These are phyloP conservation scores for Sutorius eximius DNA, from an alignment of 1,284 basidiomycete species.

Conservation along the genomic window DNA sequence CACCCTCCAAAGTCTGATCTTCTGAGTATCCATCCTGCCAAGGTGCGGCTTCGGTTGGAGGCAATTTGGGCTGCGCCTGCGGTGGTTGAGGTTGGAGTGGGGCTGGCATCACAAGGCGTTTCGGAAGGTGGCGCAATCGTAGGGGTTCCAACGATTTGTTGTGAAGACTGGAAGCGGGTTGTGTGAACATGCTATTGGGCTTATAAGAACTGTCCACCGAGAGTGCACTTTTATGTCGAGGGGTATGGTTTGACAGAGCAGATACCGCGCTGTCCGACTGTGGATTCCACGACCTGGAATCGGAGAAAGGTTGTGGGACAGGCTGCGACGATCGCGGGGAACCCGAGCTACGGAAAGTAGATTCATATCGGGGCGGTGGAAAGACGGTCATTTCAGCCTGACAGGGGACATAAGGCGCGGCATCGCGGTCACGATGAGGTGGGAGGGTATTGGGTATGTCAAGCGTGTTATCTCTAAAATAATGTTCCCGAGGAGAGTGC, in stretches of 20 bases:
- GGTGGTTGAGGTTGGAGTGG: conserved; percentile 43
- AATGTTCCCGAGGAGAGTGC: conserved; percentile 14
- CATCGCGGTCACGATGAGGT: conserved; percentile 7
- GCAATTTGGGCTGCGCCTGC: conserved; percentile 7
- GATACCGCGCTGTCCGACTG: conserved; percentile 1
- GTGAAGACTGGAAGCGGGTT: conserved; percentile 12
- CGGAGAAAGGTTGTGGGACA: conserved; percentile 2
- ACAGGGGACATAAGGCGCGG: conserved; percentile 14
- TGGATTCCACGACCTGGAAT: conserved; percentile 1
- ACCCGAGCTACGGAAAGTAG: conserved; percentile 6
- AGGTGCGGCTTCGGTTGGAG: neutral
- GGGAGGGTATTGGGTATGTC: conserved; percentile 4
- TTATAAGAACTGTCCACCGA: conserved; percentile 13
- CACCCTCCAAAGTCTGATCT: conserved; percentile 1
- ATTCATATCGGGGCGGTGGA: conserved; percentile 28
- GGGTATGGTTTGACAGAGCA: neutral
- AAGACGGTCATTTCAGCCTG: conserved; percentile 14
- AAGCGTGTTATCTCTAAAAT: conserved; percentile 8
- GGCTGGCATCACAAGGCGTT: conserved; percentile 64
- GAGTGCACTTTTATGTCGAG: conserved; percentile 11
- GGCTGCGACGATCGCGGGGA: conserved; percentile 10
- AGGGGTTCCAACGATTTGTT: conserved; percentile 22
- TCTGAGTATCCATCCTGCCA: conserved; percentile 11
- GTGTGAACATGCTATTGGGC: neutral
- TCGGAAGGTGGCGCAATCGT: conserved; percentile 51